phyloP scores from a whole-genome alignment of 345 rosid genomes.

The Populus tremula region DNA sequence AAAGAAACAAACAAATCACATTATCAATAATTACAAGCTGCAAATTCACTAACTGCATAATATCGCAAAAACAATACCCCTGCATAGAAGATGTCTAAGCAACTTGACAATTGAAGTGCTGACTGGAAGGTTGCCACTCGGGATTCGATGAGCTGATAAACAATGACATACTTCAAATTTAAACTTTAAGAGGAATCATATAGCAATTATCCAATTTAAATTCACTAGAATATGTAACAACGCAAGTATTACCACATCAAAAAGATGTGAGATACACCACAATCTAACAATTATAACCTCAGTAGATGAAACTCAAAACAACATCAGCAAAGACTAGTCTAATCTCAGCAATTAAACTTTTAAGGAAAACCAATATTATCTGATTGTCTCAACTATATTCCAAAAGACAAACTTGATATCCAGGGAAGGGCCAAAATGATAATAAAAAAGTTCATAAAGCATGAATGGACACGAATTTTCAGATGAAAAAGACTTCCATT shows the following conservation, averaged over 20 bases:
- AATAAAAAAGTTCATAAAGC: not conserved
- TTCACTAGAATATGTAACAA: not conserved
- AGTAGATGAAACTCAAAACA: not conserved
- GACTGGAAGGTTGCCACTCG: slow-evolving; percentile 64
- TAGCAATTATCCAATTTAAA: not conserved
- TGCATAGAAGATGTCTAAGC: slow-evolving; percentile 53
- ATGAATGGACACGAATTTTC: not conserved
- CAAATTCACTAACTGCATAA: not conserved
- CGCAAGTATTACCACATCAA: not conserved
- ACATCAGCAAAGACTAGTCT: not conserved
- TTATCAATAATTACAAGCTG: not conserved
- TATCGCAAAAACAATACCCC: slow-evolving; percentile 31
- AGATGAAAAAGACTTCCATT: not conserved
- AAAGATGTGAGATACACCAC: not conserved
- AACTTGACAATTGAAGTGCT: slow-evolving; percentile 66
- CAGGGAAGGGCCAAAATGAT: not conserved
- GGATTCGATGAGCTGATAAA: slow-evolving; percentile 76
- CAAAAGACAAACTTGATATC: not conserved
- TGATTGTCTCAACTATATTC: not conserved
- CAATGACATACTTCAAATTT: slow-evolving; percentile 1
- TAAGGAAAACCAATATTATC: not conserved
- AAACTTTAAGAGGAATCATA: not conserved
- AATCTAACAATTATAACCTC: not conserved
- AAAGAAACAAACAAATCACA: not conserved
- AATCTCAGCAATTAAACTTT: not conserved